Evolutionary conservation across 2,329 filamentous ascomycete genomes (phyloP).

Genomic region (Botryosphaeria dothidea): DNA sequence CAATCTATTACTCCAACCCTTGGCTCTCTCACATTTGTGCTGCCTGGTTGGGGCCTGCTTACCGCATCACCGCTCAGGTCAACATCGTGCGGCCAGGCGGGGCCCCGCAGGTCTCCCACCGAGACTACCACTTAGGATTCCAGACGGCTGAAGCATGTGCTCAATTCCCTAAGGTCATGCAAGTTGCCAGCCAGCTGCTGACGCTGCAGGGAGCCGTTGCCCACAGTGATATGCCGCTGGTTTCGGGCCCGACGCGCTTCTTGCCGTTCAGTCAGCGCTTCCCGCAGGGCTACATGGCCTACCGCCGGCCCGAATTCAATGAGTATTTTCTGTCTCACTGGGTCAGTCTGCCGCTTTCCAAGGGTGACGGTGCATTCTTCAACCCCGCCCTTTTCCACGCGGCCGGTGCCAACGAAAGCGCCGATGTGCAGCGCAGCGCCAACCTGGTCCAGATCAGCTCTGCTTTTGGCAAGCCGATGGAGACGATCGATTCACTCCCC

Average conservation of each 20-base stretch:
- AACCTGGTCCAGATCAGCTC: constrained; percentile 64
- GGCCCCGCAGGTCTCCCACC: constrained; percentile 58
- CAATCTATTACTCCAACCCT: constrained; percentile 61
- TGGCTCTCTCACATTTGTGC: constrained; percentile 56
- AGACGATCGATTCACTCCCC: constrained; percentile 56
- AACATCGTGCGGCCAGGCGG: constrained; percentile 64
- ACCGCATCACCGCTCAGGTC: constrained; percentile 62
- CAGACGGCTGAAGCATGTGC: constrained; percentile 52
- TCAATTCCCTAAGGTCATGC: constrained; percentile 54
- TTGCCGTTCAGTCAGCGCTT: constrained; percentile 63
- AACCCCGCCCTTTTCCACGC: constrained; percentile 65
- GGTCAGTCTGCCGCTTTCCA: constrained; percentile 53
- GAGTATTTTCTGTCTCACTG: constrained; percentile 56
- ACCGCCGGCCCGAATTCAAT: constrained; percentile 54
- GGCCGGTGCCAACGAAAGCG: constrained; percentile 58
- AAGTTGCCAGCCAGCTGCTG: constrained; percentile 57
- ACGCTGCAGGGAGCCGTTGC: constrained; percentile 66
- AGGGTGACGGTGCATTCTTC: constrained; percentile 65
- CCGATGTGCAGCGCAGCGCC: constrained; percentile 55
- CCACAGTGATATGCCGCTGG: constrained; percentile 61
- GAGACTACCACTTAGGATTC: constrained; percentile 67
- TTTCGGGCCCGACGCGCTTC: constrained; percentile 61
- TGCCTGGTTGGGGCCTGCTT: constrained; percentile 61
- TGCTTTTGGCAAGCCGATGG: constrained; percentile 66
- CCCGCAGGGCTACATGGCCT: constrained; percentile 60